Percentiles rank a stretch among this genome's conserved stretches.
phyloP scores from a whole-genome alignment of 768 basidiomycete genomes.

The Boletus bicolor region DNA sequence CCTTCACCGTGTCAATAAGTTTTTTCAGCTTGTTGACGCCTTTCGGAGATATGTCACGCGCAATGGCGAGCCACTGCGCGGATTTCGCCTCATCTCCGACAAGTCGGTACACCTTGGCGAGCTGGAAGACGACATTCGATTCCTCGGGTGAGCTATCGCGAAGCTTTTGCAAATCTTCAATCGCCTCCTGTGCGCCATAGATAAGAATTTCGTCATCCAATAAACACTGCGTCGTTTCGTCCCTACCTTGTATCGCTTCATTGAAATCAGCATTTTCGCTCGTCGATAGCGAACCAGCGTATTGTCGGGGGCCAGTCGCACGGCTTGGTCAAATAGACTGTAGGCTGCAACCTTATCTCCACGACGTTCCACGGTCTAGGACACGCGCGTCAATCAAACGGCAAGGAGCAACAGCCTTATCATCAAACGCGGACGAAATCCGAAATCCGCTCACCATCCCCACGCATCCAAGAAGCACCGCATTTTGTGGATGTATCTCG shows the following conservation, averaged over 20 bases:
- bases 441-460: constrained; percentile 75
- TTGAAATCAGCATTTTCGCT: constrained; percentile 84
- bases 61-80: constrained; percentile 81
- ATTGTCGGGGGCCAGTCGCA: constrained; percentile 77
- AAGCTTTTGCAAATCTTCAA: constrained; percentile 76
- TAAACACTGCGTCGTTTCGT: constrained; percentile 21
- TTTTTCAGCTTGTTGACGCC: constrained; percentile 80
- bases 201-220: constrained; percentile 20
- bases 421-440: constrained; percentile 10
- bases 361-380: constrained; percentile 84
- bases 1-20: constrained; percentile 66
- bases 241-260: constrained; percentile 78
- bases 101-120: constrained; percentile 87
- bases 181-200: constrained; percentile 58
- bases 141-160: constrained; percentile 87
- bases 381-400: constrained; percentile 15
- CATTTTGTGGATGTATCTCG: constrained; percentile 91
- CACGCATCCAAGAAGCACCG: constrained; percentile 93
- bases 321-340: constrained; percentile 77
- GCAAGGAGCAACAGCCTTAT: constrained; percentile 16
- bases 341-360: constrained; percentile 76
- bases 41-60: constrained; percentile 93
- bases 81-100: constrained; percentile 76
- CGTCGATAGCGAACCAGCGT: constrained; percentile 92
- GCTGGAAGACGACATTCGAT: constrained; percentile 94